These are phyloP conservation scores for Solanum pinnatisectum DNA, from an alignment of 257 asterid species.

Conservation along the genomic window DNA sequence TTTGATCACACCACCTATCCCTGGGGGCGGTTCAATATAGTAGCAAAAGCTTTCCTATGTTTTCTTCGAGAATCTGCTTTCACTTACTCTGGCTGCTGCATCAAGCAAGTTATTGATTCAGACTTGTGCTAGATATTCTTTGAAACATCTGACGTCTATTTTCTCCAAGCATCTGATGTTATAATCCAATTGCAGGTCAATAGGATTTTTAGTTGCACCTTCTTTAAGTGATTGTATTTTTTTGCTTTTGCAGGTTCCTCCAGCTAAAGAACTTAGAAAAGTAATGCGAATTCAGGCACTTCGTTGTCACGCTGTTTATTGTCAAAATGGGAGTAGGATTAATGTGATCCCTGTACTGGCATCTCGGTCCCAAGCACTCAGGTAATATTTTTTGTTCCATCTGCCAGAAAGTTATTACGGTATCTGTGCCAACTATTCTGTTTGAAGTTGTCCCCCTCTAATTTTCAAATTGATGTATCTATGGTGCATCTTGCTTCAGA, in stretches of 20 bases:
- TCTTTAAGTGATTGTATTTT: not conserved
- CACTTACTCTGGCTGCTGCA: not conserved
- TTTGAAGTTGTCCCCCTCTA: too few species aligned
- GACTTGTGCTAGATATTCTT: not conserved
- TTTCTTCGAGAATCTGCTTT: not conserved
- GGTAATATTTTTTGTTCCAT: constrained; percentile 25
- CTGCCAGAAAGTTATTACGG: too few species aligned
- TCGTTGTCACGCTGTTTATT: constrained; percentile 74
- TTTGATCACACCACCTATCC: not conserved
- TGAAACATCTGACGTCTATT: not conserved
- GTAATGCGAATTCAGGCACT: constrained; percentile 95
- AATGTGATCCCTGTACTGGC: constrained; percentile 92
- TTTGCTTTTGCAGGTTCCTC: constrained; percentile 54
- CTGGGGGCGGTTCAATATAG: not conserved
- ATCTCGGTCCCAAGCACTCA: constrained; percentile 97
- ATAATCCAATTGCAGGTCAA: not conserved
- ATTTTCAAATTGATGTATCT: too few species aligned
- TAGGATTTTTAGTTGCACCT: not conserved
- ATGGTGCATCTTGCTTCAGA: too few species aligned
- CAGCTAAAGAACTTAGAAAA: constrained; percentile 71
- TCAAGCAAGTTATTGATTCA: not conserved
- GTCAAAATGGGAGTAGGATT: constrained; percentile 82
- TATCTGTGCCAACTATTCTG: too few species aligned
- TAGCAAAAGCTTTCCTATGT: not conserved
- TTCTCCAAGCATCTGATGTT: not conserved